Conservation (phyloP, 176 grass and related monocot genomes). For the Cocos nucifera region DNA sequence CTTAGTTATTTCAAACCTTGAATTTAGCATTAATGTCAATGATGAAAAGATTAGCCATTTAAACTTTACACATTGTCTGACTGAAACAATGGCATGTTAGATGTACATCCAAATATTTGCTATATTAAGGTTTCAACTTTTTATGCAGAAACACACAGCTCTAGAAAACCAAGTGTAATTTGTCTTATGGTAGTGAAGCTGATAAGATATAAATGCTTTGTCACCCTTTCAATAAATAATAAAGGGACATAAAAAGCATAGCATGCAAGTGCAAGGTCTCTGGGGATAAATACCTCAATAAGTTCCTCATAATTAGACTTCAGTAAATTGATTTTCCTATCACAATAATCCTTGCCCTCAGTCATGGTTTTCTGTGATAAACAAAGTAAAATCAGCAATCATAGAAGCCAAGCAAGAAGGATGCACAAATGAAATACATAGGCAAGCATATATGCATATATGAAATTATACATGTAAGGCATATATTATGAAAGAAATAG, state of each 20-base stretch:
- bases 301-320: constrained; percentile 90
- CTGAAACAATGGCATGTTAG: neutral
- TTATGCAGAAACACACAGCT: no score
- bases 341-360: constrained; percentile 91
- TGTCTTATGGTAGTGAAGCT: no score
- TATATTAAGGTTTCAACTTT: neutral
- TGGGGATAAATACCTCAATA: constrained; percentile 43
- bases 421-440: neutral
- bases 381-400: neutral
- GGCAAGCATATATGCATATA: no score
- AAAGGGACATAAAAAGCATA: neutral
- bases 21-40: neutral
- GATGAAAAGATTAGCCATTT: neutral
- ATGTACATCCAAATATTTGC: neutral
- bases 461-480: no score
- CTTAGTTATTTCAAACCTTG: no score
- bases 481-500: no score
- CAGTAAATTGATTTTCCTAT: constrained; percentile 78
- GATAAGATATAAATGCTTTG: no score
- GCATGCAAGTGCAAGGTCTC: neutral
- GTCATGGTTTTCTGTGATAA: constrained; percentile 68
- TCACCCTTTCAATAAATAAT: no score
- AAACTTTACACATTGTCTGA: neutral
- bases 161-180: no score
- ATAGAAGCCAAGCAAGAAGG: constrained; percentile 10